These are phyloP conservation scores for Clonostachys rhizophaga DNA, from an alignment of 2,329 filamentous ascomycete species.

Conservation along the genomic window DNA sequence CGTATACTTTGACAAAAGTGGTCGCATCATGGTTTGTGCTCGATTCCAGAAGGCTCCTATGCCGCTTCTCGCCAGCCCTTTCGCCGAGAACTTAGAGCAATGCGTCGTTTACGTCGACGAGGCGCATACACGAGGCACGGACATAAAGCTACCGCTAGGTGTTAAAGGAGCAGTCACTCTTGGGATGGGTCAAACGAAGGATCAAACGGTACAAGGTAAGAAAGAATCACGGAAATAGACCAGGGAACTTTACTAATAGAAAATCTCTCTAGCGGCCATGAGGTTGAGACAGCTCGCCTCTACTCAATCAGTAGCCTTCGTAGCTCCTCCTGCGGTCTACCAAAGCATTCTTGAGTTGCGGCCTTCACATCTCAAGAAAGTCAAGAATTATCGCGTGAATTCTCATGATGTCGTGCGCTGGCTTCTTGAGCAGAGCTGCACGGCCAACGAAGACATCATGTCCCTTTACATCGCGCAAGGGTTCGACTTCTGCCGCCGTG, in stretches of 20 bases:
- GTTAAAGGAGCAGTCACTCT: conserved; percentile 51
- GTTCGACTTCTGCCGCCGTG: conserved; percentile 52
- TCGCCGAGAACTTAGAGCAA: conserved; percentile 40
- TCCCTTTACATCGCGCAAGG: conserved; percentile 57
- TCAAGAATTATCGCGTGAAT: background rate
- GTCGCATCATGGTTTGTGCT: conserved; percentile 10
- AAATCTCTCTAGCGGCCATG: conserved; percentile 50
- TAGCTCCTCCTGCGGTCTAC: conserved; percentile 56
- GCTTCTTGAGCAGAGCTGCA: conserved; percentile 62
- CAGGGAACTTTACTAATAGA: background rate
- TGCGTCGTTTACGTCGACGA: conserved; percentile 58
- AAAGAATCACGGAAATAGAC: background rate
- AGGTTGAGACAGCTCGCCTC: conserved; percentile 52
- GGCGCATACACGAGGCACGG: conserved; percentile 56
- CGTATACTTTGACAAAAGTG: conserved; percentile 43
- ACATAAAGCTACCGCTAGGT: conserved; percentile 45
- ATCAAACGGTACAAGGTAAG: conserved; percentile 55
- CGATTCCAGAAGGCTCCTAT: conserved; percentile 30
- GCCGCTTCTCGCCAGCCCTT: conserved; percentile 48
- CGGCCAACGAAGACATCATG: conserved; percentile 52
- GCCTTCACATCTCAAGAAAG: background rate
- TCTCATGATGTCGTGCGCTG: conserved; percentile 36
- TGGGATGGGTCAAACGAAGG: conserved; percentile 53
- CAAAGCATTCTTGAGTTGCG: conserved; percentile 50
- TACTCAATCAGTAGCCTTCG: conserved; percentile 51